A percentile compares a stretch with the other conserved stretches of the same genome.
These are phyloP conservation scores for Rostrohypoxylon terebratum DNA, from an alignment of 495 filamentous ascomycete species.

Conservation along the genomic window DNA sequence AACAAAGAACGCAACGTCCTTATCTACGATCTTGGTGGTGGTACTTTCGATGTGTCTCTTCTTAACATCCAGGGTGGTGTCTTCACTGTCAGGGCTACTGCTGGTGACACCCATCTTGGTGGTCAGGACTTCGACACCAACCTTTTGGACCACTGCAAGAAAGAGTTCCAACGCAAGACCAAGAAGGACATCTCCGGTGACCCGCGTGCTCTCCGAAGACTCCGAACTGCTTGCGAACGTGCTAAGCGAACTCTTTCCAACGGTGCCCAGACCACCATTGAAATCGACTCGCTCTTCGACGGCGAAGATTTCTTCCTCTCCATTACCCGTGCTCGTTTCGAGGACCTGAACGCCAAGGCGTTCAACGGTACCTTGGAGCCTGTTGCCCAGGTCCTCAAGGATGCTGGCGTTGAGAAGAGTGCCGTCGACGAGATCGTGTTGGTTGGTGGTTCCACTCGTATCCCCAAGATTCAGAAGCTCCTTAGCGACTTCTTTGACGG, in stretches of 20 bases:
- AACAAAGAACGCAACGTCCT: conserved; percentile 98
- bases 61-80: conserved; percentile 99
- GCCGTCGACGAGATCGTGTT: conserved; percentile 97
- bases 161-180: conserved; percentile 91
- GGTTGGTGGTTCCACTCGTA: conserved; percentile 99
- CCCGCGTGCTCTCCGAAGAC: conserved; percentile 95
- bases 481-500: conserved; percentile 98
- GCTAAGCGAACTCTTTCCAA: conserved; percentile 98
- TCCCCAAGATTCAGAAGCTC: conserved; percentile 98
- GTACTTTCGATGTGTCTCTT: conserved; percentile 99
- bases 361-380: conserved; percentile 97
- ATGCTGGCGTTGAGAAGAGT: conserved; percentile 93
- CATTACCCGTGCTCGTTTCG: conserved; percentile 99
- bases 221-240: conserved; percentile 98
- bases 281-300: conserved; percentile 98
- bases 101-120: conserved; percentile 98
- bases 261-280: conserved; percentile 95
- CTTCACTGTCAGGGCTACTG: conserved; percentile 98
- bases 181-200: conserved; percentile 88
- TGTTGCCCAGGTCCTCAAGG: conserved; percentile 98
- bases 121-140: conserved; percentile 99
- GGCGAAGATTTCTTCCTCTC: conserved; percentile 98
- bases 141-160: conserved; percentile 94
- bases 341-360: conserved; percentile 97
- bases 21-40: conserved; percentile 99